Percentiles rank a stretch among this genome's conserved stretches.
Conservation (phyloP, 2,329 filamentous ascomycete species). For the Fusarium protoensiforme region DNA sequence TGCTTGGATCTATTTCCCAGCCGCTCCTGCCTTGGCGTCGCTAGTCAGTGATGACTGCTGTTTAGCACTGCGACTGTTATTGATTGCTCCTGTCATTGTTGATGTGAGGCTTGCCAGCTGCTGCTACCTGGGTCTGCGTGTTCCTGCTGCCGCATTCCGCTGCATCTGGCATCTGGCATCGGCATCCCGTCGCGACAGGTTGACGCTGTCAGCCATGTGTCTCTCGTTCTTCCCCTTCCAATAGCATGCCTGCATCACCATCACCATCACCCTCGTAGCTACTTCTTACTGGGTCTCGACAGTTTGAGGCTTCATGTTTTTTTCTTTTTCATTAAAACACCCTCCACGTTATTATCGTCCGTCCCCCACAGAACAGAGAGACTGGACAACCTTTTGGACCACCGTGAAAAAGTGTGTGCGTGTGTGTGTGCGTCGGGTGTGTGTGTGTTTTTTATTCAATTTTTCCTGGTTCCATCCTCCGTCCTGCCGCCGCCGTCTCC, state of each 20-base stretch:
- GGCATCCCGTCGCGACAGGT: slow-evolving; percentile 2
- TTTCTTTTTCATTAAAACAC: not conserved
- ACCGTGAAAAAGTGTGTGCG: slow-evolving; percentile 8
- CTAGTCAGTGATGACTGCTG: not conserved
- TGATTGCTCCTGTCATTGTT: not conserved
- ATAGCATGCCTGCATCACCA: not conserved
- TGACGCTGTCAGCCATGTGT: slow-evolving; percentile 10
- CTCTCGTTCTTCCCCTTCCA: not conserved
- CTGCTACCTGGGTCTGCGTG: no score
- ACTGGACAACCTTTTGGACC: not conserved
- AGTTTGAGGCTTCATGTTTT: slow-evolving; percentile 1
- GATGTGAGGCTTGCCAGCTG: not conserved
- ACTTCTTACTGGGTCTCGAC: not conserved
- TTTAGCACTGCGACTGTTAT: not conserved
- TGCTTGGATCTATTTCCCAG: not conserved
- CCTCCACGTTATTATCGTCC: not conserved
- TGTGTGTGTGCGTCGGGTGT: slow-evolving; percentile 1
- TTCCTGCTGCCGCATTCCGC: slow-evolving; percentile 1
- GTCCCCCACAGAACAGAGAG: not conserved
- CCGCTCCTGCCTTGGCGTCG: slow-evolving; percentile 8
- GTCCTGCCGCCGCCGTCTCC: slow-evolving; percentile 35
- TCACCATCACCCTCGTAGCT: not conserved
- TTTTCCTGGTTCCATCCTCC: slow-evolving; percentile 23
- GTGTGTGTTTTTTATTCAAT: not conserved
- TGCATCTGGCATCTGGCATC: slow-evolving; percentile 18